A percentile compares a stretch with the other conserved stretches of the same genome.
phyloP scores from a whole-genome alignment of 1,139 yeast species.

The Arxiozyma bovina region DNA sequence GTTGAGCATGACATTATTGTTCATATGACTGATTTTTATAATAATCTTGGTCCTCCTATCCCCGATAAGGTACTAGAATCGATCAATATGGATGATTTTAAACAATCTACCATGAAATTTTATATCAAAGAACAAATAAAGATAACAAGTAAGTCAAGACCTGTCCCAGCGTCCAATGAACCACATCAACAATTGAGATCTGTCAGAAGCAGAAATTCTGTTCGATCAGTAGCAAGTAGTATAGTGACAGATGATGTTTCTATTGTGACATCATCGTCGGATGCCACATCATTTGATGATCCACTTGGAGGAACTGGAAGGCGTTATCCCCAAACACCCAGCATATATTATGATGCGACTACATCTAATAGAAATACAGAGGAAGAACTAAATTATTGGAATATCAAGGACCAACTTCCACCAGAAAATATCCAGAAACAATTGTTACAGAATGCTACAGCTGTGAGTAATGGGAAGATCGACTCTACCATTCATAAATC shows the following conservation, averaged over 20 bases:
- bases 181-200: conserved; percentile 12
- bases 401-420: conserved; percentile 42
- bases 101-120: conserved; percentile 37
- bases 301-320: conserved; percentile 18
- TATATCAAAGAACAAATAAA: conserved; percentile 36
- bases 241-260: conserved; percentile 25
- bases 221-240: conserved; percentile 22
- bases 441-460: neutral
- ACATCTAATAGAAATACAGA: conserved; percentile 11
- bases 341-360: conserved; percentile 24
- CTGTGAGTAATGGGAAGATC: neutral
- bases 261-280: conserved; percentile 26
- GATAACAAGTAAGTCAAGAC: conserved; percentile 9
- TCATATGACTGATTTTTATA: conserved; percentile 65
- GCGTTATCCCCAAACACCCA: conserved; percentile 30
- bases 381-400: conserved; percentile 50
- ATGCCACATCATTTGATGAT: conserved; percentile 28
- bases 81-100: conserved; percentile 33
- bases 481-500: neutral
- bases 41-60: conserved; percentile 54
- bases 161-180: conserved; percentile 12
- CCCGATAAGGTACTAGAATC: conserved; percentile 42
- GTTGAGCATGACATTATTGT: conserved; percentile 39
- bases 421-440: neutral
- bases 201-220: conserved; percentile 23